Base-by-base conservation (phyloP, 1,139 yeast species). In the Scheffersomyces stambukii region DNA sequence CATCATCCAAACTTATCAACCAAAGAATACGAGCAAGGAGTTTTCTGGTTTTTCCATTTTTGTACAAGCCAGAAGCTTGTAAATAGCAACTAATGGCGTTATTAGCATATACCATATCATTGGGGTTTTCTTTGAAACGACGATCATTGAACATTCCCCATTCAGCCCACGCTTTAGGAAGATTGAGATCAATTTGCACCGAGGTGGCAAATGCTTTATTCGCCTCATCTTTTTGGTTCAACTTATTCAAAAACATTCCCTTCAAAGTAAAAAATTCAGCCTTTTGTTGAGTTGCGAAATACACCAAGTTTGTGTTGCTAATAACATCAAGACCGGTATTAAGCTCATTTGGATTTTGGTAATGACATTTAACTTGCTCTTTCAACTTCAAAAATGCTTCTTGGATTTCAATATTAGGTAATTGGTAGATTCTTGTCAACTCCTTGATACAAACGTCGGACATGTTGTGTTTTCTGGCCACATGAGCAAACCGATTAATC, bases 161-260 rank as follows among this genome's bases (percentile, higher is more conserved):
- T 54, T 93, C 97, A 2, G 97, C 97, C 99, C 99, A 93, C 0
- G 98, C 98, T 50, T 91, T 91, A 2, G 98, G 96, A 32, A 91
- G 61, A 46, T 88, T 86, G 45, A 89, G 72, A 50, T 93, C 98
- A 36, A 89, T 80, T 54, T 91, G 97, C 14, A 93, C 97, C 4
- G 98, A 96, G 1, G 96, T 84, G 1, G 97, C 95, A 62, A 91
- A 91, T 0, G 96, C 96, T 52, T 89, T 95, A 52, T 91, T 89
- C 6, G 99, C 98, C 48, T 91, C 97, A 38, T 89, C 96, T 44
- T 81, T 79, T 28, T 85, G 89, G 42, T 83, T 80, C 46, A 91
- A 66, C 53, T 88, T 91, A 19, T 95, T 94, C 50, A 91, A 72
- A 50, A 93, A 91, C 96, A 91, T 91, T 40, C 98, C 99, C 67